Evolutionary conservation across 2,329 filamentous ascomycete genomes (phyloP).

Genomic region (Alternaria sp.): DNA sequence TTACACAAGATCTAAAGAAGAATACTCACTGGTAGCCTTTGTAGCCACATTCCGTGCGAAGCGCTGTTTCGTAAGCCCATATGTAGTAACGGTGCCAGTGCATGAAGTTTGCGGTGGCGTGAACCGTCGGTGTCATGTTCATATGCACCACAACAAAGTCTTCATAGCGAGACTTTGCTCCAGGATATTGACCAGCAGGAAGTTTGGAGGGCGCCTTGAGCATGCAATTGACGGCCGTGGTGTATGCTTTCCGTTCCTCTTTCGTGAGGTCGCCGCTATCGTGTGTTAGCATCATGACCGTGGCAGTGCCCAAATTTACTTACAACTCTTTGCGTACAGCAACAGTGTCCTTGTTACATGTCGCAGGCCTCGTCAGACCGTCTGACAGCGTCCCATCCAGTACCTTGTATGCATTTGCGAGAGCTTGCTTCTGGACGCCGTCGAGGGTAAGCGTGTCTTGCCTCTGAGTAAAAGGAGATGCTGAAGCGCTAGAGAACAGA

Average conservation of each 20-base stretch:
- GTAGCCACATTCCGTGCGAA: slow-evolving; percentile 52
- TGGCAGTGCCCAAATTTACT: background rate
- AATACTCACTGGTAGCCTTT: slow-evolving; percentile 39
- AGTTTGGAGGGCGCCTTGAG: slow-evolving; percentile 34
- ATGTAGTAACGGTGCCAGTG: slow-evolving; percentile 53
- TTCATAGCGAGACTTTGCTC: slow-evolving; percentile 42
- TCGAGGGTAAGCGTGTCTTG: slow-evolving; percentile 30
- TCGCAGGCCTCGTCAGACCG: slow-evolving; percentile 29
- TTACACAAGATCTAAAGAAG: background rate
- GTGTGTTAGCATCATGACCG: background rate
- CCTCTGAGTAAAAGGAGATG: slow-evolving; percentile 27
- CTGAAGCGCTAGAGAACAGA: slow-evolving; percentile 24
- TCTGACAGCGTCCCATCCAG: slow-evolving; percentile 37
- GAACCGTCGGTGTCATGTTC: slow-evolving; percentile 40
- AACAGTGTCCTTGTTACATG: slow-evolving; percentile 49
- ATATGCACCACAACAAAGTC: slow-evolving; percentile 44
- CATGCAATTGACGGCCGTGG: slow-evolving; percentile 42
- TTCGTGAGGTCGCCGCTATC: slow-evolving; percentile 35
- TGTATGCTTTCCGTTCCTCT: slow-evolving; percentile 41
- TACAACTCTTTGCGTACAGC: slow-evolving; percentile 55
- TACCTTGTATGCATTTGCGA: slow-evolving; percentile 35
- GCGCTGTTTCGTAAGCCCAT: slow-evolving; percentile 51
- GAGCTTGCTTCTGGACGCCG: slow-evolving; percentile 33
- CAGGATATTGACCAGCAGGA: slow-evolving; percentile 33
- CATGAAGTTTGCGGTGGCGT: slow-evolving; percentile 42